phyloP scores from a whole-genome alignment of 805 yeast species.

The Wickerhamia fluorescens region DNA sequence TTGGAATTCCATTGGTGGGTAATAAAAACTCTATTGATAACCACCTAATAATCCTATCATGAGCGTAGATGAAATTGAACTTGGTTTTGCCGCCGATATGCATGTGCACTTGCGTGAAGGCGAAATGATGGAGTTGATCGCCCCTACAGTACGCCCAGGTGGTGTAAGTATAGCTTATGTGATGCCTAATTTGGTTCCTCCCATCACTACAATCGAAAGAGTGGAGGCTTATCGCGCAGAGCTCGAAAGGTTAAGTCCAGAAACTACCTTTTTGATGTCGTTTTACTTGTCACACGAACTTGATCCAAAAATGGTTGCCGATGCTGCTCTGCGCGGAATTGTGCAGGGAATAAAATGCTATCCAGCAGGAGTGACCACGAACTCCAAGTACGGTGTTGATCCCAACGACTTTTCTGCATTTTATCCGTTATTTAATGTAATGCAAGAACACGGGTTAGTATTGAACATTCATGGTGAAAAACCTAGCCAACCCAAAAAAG shows the following conservation, averaged over 20 bases:
- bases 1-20: too few species aligned
- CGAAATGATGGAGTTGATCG: slow-evolving; percentile 80
- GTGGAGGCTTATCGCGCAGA: slow-evolving; percentile 63
- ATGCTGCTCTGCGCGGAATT: slow-evolving; percentile 63
- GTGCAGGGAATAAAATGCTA: slow-evolving; percentile 91
- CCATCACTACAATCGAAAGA: slow-evolving; percentile 68
- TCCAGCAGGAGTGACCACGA: slow-evolving; percentile 99
- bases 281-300: slow-evolving; percentile 71
- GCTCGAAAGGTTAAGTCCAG: slow-evolving; percentile 62
- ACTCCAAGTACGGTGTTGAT: slow-evolving; percentile 85
- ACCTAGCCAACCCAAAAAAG: slow-evolving; percentile 37
- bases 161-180: slow-evolving; percentile 88
- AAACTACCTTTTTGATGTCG: slow-evolving; percentile 87
- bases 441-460: slow-evolving; percentile 72
- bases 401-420: slow-evolving; percentile 85
- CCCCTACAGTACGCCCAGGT: slow-evolving; percentile 87
- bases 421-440: slow-evolving; percentile 83
- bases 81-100: slow-evolving; percentile 80
- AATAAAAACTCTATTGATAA: too few species aligned
- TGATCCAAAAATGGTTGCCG: slow-evolving; percentile 78
- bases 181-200: slow-evolving; percentile 96
- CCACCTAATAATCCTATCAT: too few species aligned
- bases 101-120: slow-evolving; percentile 97
- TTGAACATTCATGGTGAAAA: slow-evolving; percentile 94
- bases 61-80: slow-evolving; percentile 38